Evolutionary conservation across 192 early-diverging fungal genomes (phyloP).

Genomic region (Linnemannia schmuckeri): DNA sequence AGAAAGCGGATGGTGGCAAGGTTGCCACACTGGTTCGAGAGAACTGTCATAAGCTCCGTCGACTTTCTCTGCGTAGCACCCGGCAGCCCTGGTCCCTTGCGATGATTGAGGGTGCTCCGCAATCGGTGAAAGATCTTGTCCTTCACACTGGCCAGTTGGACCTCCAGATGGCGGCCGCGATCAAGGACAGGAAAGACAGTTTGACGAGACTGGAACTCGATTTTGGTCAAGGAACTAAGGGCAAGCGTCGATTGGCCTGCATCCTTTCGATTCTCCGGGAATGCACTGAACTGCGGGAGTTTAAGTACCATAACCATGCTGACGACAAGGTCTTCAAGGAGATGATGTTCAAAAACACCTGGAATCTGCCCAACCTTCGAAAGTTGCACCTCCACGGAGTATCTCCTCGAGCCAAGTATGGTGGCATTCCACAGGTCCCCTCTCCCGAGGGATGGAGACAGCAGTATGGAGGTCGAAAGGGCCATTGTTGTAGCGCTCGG

Average conservation of each 20-base stretch:
- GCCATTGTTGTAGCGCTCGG: not conserved
- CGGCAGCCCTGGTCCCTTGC: not conserved
- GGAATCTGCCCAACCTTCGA: not conserved
- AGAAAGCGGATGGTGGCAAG: not conserved
- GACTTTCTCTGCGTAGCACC: not conserved
- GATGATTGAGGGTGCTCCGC: not conserved
- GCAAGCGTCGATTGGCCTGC: not conserved
- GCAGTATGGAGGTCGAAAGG: conserved; percentile 5
- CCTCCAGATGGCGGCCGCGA: not conserved
- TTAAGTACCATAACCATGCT: not conserved
- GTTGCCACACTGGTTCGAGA: not conserved
- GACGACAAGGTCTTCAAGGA: conserved; percentile 49
- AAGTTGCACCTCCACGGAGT: not conserved
- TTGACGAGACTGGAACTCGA: not conserved
- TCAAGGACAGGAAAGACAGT: not conserved
- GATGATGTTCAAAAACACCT: conserved; percentile 45
- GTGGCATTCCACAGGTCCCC: conserved; percentile 23
- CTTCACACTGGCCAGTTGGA: not conserved
- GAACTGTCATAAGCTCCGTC: not conserved
- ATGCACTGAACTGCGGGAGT: not conserved
- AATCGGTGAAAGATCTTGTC: not conserved
- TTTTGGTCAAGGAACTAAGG: not conserved
- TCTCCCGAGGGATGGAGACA: not conserved
- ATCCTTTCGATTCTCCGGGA: not conserved
- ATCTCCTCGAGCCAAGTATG: conserved; percentile 43